Evolutionary conservation across 106 monocot species (phyloP), one percentile per base, ranked within the genome.

Genomic region (Chionographis japonica): DNA sequence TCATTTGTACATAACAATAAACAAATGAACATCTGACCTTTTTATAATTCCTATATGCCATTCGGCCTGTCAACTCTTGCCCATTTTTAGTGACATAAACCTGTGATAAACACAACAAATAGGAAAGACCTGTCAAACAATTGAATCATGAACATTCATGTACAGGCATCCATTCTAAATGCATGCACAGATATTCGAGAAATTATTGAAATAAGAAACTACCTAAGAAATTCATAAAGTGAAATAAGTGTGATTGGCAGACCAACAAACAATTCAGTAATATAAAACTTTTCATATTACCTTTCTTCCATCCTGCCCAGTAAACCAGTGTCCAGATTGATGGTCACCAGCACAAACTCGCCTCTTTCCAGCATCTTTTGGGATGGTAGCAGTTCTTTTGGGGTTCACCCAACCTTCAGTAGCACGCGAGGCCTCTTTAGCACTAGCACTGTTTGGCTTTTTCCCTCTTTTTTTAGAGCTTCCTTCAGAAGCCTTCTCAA

Each of bases 291-390:
- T 71, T 68, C n/a, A 50, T 3, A 14, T 75, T 77, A 98, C 98
- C 98, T 87, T 98, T 80, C 63, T 89, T 66, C 98, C 98, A 78
- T 85, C 77, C 41, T 86, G 68, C 12, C 70, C 80, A 37, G 98
- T 98, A 75, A 78, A 85, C 98, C 95, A 95, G 50, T 86, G 86
- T 65, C 91, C 95, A 70, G 72, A 76, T 38, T 77, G 60, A 15
- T 50, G 68, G 4, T 70, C 85, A 67, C 52, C 60, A 56, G 82
- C 84, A 73, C 57, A 42, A 35, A 81, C 75, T 76, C 80, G 67
- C 40, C 85, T 88, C 73, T 84, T 88, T 49, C 72, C 88, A 64
- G 76, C 84, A 88, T 88, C 85, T 60, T 79, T 84, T 58, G 84
- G 84, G 65, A 80, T 14, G 8, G 75, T 38, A 63, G 61, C 60